These are phyloP conservation scores for Pyrenochaeta sp. DNA, from an alignment of 2,329 filamentous ascomycete genomes.

Conservation along the genomic window DNA sequence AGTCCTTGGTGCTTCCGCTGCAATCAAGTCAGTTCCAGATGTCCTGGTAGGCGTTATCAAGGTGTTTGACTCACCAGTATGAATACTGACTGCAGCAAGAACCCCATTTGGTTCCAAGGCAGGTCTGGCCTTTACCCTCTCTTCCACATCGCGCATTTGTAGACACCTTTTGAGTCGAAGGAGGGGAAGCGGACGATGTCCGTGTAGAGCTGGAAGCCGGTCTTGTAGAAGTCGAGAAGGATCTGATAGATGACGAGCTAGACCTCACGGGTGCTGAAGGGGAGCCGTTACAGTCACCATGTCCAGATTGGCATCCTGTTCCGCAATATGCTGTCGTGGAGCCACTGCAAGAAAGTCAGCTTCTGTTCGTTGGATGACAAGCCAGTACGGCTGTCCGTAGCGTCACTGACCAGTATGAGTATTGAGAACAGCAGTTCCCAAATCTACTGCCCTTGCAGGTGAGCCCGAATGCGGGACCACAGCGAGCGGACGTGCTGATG, in stretches of 20 bases:
- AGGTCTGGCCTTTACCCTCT: not conserved
- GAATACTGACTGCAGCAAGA: conserved; percentile 7
- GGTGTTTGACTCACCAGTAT: not conserved
- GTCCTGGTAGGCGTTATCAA: not conserved
- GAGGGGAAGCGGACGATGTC: not conserved
- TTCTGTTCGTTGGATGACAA: not conserved
- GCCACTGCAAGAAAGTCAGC: conserved; percentile 5
- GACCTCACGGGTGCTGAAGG: not conserved
- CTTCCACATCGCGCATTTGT: conserved; percentile 7
- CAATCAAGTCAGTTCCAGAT: not conserved
- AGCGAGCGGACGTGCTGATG: conserved; percentile 5
- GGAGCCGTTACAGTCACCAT: conserved; percentile 7
- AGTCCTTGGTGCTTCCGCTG: conserved; percentile 4
- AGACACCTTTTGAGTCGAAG: conserved; percentile 1
- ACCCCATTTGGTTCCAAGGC: conserved; percentile 2
- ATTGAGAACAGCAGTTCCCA: conserved; percentile 17
- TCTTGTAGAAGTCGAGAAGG: not conserved
- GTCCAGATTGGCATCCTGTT: conserved; percentile 5
- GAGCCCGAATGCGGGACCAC: conserved; percentile 11
- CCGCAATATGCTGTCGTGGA: conserved; percentile 6
- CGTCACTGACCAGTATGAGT: not conserved
- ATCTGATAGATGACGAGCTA: not conserved
- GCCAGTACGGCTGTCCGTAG: too few species aligned
- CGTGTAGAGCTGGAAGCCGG: not conserved
- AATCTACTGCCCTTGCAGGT: conserved; percentile 17